Conservation (phyloP, 1,284 basidiomycete genomes). For the Agroathelia rolfsii region DNA sequence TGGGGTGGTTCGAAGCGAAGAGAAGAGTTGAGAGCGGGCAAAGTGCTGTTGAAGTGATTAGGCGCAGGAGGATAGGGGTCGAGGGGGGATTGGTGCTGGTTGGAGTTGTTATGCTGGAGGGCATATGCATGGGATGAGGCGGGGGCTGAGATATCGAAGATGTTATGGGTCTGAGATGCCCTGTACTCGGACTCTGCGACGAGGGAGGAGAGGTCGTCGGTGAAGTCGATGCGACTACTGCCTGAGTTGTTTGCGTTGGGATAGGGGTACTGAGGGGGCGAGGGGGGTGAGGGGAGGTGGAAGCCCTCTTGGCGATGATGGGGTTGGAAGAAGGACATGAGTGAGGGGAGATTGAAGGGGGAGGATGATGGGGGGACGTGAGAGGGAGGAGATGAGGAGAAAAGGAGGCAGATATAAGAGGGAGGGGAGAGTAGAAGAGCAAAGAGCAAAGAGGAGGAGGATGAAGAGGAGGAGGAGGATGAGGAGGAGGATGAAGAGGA, state of each 20-base stretch:
- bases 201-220: slow-evolving; percentile 53
- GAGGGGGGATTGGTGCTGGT: slow-evolving; percentile 18
- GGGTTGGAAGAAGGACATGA: slow-evolving; percentile 25
- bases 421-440: no score
- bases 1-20: slow-evolving; percentile 45
- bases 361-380: slow-evolving; percentile 2
- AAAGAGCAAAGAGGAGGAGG: no score
- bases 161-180: slow-evolving; percentile 47
- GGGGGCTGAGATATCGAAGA: slow-evolving; percentile 58
- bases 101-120: slow-evolving; percentile 15
- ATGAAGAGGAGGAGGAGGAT: no score
- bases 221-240: slow-evolving; percentile 39
- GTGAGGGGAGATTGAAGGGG: slow-evolving; percentile 4
- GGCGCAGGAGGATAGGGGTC: slow-evolving; percentile 17
- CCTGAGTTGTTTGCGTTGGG: slow-evolving; percentile 10
- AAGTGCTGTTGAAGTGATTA: slow-evolving; percentile 44
- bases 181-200: slow-evolving; percentile 34
- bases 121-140: slow-evolving; percentile 14
- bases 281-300: slow-evolving; percentile 40
- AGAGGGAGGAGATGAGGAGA: slow-evolving; percentile 4
- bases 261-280: slow-evolving; percentile 18
- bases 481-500: no score
- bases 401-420: slow-evolving; percentile 1
- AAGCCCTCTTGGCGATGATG: slow-evolving; percentile 53
- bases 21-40: slow-evolving; percentile 49